Evolutionary conservation across 1,139 yeast genomes (phyloP).

Genomic region (Yamadazyma dendronema): DNA sequence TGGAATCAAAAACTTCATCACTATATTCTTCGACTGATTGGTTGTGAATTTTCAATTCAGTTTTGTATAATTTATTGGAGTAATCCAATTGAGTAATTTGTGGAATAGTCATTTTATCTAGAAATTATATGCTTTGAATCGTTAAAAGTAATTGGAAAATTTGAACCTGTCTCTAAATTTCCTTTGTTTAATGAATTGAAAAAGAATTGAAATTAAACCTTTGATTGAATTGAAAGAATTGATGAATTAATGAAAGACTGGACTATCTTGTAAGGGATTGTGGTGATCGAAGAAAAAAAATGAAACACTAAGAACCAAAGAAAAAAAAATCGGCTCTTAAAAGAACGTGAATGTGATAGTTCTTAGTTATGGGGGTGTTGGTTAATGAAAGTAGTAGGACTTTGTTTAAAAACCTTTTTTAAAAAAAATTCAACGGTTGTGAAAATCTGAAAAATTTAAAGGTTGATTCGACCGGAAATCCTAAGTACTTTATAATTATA

Average conservation of each 20-base stretch:
- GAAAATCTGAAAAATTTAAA: constrained; percentile 2
- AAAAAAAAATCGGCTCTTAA: too few relatives aligned
- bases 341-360: neutral
- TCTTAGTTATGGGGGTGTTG: neutral
- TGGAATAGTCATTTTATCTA: constrained; percentile 4
- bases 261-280: too few relatives aligned
- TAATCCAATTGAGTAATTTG: constrained; percentile 35
- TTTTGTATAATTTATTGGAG: constrained; percentile 47
- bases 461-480: constrained; percentile 8
- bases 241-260: too few relatives aligned
- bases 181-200: constrained; percentile 5
- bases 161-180: constrained; percentile 2
- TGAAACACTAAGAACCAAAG: too few relatives aligned
- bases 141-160: constrained; percentile 1
- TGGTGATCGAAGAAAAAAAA: too few relatives aligned
- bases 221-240: too few relatives aligned
- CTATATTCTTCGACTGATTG: constrained; percentile 50
- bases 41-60: constrained; percentile 50
- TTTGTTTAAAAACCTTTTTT: too few relatives aligned
- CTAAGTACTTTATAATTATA: constrained; percentile 13
- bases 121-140: neutral
- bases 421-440: constrained; percentile 4
- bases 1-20: constrained; percentile 45
- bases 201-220: constrained; percentile 2
- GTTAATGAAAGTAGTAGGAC: neutral